Conservation (phyloP, 345 rosid species). For the Kernera saxatilis region DNA sequence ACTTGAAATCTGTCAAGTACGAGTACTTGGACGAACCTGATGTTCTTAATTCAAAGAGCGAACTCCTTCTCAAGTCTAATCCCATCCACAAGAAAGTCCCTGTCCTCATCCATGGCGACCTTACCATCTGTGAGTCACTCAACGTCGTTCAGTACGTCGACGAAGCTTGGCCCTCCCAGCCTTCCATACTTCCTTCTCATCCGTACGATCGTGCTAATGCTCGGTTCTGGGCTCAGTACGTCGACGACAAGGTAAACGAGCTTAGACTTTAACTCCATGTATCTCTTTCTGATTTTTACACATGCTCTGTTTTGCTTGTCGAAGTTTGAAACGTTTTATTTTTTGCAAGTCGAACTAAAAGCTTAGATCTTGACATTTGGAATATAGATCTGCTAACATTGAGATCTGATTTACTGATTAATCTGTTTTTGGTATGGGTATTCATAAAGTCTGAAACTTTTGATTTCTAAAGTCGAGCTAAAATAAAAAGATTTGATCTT, state of each 20-base stretch:
- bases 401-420: too few species aligned
- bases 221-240: neutral
- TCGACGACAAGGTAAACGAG: neutral
- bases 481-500: too few species aligned
- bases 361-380: neutral
- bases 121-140: conserved; percentile 1
- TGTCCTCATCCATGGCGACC: neutral
- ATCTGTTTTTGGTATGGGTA: too few species aligned
- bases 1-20: neutral
- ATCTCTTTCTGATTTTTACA: neutral
- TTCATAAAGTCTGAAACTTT: too few species aligned
- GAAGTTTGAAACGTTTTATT: too few species aligned
- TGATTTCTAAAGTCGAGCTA: too few species aligned
- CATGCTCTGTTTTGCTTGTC: neutral
- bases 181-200: conserved; percentile 2
- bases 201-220: neutral
- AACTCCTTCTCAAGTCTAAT: neutral
- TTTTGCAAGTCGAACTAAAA: neutral
- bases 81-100: conserved; percentile 6
- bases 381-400: neutral
- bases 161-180: neutral
- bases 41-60: neutral
- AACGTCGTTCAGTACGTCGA: neutral
- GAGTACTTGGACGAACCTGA: conserved; percentile 2
- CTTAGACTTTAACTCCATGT: neutral